phyloP scores from a whole-genome alignment of 805 yeast species.

The Lipomyces orientalis region DNA sequence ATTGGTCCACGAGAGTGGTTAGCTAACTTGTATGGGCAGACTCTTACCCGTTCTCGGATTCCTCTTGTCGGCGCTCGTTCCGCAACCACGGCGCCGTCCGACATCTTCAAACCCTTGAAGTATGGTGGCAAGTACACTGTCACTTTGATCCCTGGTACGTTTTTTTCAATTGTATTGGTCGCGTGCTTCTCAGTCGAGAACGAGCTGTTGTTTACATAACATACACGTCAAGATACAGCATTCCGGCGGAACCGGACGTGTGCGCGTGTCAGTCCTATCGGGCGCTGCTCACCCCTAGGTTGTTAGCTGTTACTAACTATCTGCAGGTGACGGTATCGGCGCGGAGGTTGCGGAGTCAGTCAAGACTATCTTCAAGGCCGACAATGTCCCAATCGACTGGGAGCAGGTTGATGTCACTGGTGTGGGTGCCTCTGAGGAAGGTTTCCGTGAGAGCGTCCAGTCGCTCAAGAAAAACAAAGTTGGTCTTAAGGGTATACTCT shows the following conservation, averaged over 20 bases:
- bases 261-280: not conserved
- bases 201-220: not conserved
- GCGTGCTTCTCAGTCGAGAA: not conserved
- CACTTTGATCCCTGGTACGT: constrained; percentile 76
- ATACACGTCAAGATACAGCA: not conserved
- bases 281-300: not conserved
- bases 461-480: constrained; percentile 95
- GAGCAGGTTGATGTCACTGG: constrained; percentile 72
- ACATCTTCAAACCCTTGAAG: constrained; percentile 77
- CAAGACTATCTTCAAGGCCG: constrained; percentile 82
- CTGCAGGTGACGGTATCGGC: constrained; percentile 92
- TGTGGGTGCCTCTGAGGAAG: constrained; percentile 55
- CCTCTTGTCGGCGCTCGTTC: constrained; percentile 40
- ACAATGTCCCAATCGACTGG: constrained; percentile 92
- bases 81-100: constrained; percentile 67
- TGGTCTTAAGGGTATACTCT: constrained; percentile 94
- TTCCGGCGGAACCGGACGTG: not conserved
- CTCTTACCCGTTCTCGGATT: constrained; percentile 28
- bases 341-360: constrained; percentile 94
- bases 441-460: constrained; percentile 58
- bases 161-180: not conserved
- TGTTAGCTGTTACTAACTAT: not conserved
- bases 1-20: not conserved
- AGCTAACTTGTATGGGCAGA: constrained; percentile 15
- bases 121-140: constrained; percentile 95